These are phyloP conservation scores for Oryza officinalis DNA, from an alignment of 176 grass and related monocot genomes.

Conservation along the genomic window DNA sequence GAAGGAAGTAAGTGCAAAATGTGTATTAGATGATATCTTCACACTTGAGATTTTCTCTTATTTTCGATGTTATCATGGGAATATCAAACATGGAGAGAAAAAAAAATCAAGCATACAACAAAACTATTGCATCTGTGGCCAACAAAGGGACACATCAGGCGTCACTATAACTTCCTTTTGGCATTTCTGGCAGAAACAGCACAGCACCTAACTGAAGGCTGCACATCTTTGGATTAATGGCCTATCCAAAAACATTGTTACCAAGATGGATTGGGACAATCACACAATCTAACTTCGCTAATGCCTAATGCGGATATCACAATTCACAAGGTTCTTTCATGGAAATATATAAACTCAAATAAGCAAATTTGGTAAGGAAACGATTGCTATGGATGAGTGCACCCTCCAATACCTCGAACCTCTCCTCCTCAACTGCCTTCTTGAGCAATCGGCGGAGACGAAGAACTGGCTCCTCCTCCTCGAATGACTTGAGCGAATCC, in stretches of 20 bases:
- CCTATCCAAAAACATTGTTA: not conserved
- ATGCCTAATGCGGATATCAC: not conserved
- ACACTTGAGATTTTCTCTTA: not conserved
- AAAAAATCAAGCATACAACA: not conserved
- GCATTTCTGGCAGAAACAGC: not conserved
- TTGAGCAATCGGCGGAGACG: slow-evolving; percentile 56
- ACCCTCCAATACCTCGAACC: slow-evolving; percentile 54
- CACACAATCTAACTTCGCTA: not conserved
- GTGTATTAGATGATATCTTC: not conserved
- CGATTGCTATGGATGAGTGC: not conserved
- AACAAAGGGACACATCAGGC: not conserved
- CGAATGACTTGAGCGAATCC: slow-evolving; percentile 67
- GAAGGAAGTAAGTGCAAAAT: not conserved
- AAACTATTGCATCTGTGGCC: not conserved
- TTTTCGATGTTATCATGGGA: not conserved
- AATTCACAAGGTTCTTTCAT: not conserved
- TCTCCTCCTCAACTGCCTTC: slow-evolving; percentile 65
- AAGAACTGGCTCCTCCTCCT: slow-evolving; percentile 69
- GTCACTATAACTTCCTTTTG: not conserved
- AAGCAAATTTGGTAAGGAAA: not conserved
- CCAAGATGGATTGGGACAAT: slow-evolving; percentile 1
- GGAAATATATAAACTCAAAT: not conserved
- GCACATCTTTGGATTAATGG: not conserved
- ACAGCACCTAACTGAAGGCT: slow-evolving; percentile 12
- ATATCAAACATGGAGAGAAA: not conserved